Percentiles rank a stretch among this genome's conserved stretches.
Evolutionary conservation across 1,139 yeast species (phyloP).

Genomic region (Pichia sp.): DNA sequence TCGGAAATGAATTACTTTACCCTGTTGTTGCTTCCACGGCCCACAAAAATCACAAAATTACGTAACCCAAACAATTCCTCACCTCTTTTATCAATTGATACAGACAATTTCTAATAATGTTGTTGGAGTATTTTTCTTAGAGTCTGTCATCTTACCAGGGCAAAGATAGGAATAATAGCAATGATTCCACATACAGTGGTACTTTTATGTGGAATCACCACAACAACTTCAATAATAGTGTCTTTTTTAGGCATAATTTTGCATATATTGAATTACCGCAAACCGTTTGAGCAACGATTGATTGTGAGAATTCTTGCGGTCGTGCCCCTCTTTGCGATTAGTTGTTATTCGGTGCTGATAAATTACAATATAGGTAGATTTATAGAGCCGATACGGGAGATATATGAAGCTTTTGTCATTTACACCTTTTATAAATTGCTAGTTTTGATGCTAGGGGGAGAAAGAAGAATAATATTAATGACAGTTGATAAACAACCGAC

Average conservation of each 20-base stretch:
- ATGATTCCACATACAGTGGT: slow-evolving; percentile 9
- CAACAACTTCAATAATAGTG: slow-evolving; percentile 29
- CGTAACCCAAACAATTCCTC: too few species aligned
- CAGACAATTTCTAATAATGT: too few species aligned
- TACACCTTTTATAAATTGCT: slow-evolving; percentile 84
- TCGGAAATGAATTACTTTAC: too few species aligned
- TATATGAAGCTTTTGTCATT: slow-evolving; percentile 92
- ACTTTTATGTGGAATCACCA: slow-evolving; percentile 23
- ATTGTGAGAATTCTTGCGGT: slow-evolving; percentile 73
- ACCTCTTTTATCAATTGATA: too few species aligned
- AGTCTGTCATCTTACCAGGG: too few species aligned
- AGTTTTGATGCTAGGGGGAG: slow-evolving; percentile 87
- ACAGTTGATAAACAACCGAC: slow-evolving; percentile 73
- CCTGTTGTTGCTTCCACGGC: too few species aligned
- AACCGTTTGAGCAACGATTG: slow-evolving; percentile 81
- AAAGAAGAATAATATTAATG: slow-evolving; percentile 62
- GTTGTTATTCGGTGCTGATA: slow-evolving; percentile 46
- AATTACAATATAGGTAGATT: slow-evolving; percentile 35
- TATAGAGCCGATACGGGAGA: slow-evolving; percentile 74
- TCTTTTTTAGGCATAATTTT: slow-evolving; percentile 38
- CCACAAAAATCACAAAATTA: too few species aligned
- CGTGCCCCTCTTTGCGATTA: slow-evolving; percentile 48
- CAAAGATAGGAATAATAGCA: background rate
- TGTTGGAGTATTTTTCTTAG: too few species aligned
- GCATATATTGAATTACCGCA: slow-evolving; percentile 67